Percentiles rank a stretch among this genome's conserved stretches.
Conservation (phyloP, 768 basidiomycete species). For the Pleurotus tuoliensis region DNA sequence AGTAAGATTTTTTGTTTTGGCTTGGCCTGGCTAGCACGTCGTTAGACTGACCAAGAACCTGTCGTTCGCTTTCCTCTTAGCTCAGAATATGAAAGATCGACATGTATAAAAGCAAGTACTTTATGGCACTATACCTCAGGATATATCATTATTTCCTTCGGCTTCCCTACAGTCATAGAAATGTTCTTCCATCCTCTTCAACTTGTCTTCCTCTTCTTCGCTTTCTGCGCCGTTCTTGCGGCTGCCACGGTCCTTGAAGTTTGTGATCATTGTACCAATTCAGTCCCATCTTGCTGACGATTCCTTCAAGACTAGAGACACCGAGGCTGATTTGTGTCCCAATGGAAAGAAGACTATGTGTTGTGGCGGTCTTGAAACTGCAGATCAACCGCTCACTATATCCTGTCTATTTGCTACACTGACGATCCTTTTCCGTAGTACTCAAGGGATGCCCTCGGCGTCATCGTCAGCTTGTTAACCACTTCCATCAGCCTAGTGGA, state of each 20-base stretch:
- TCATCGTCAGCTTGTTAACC: background rate
- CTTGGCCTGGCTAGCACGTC: too few relatives aligned
- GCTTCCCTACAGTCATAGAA: too few relatives aligned
- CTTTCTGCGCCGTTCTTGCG: slow-evolving; percentile 16
- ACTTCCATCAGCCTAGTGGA: background rate
- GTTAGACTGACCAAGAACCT: too few relatives aligned
- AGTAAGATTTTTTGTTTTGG: too few relatives aligned
- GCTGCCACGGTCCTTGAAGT: slow-evolving; percentile 17
- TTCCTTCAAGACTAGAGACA: background rate
- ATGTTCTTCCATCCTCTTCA: background rate
- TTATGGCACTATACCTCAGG: too few relatives aligned
- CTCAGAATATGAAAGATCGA: too few relatives aligned
- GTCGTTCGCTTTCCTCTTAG: too few relatives aligned
- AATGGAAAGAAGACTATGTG: slow-evolving; percentile 12
- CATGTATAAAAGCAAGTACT: too few relatives aligned
- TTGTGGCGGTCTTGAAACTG: background rate
- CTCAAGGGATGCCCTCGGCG: background rate
- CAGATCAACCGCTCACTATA: too few relatives aligned
- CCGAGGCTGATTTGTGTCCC: slow-evolving; percentile 13
- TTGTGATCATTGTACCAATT: slow-evolving; percentile 7
- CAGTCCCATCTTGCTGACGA: background rate
- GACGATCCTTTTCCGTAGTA: background rate
- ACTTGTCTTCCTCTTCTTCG: slow-evolving; percentile 12
- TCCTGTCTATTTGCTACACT: background rate
- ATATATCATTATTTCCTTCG: too few relatives aligned